Conservation (phyloP, 257 asterid species). For the Solanum virginianum region DNA sequence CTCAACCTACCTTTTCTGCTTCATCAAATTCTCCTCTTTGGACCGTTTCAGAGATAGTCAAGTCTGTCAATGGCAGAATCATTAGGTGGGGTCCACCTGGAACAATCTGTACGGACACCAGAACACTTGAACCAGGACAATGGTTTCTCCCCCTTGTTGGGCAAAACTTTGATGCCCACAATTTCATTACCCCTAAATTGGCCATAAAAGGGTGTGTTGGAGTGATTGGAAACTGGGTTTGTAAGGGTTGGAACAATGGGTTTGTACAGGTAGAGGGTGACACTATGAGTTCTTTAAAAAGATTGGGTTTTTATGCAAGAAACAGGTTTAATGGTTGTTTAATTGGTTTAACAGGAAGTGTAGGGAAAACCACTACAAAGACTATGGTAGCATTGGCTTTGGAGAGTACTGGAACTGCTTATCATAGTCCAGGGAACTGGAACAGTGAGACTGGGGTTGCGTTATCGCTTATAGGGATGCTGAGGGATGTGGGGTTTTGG, state of each 20-base stretch:
- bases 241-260: constrained; percentile 10
- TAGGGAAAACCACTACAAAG: constrained; percentile 21
- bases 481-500: constrained; percentile 12
- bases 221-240: constrained; percentile 13
- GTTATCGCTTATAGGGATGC: constrained; percentile 17
- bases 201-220: constrained; percentile 8
- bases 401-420: constrained; percentile 8
- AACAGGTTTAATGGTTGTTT: constrained; percentile 12
- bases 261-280: constrained; percentile 5
- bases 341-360: constrained; percentile 24
- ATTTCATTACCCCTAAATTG: constrained; percentile 12
- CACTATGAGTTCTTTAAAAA: background rate
- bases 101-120: constrained; percentile 21
- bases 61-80: constrained; percentile 10
- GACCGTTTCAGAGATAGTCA: constrained; percentile 15
- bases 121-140: constrained; percentile 18
- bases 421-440: constrained; percentile 17
- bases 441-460: constrained; percentile 20
- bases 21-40: background rate
- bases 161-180: constrained; percentile 17
- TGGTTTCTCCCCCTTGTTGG: constrained; percentile 25
- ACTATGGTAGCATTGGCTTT: constrained; percentile 14
- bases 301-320: constrained; percentile 7
- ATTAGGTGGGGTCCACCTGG: constrained; percentile 13
- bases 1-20: background rate